Percentiles rank a stretch among this genome's conserved stretches.
Evolutionary conservation across 2,329 filamentous ascomycete species (phyloP).

Genomic region (Talaromyces sp.): DNA sequence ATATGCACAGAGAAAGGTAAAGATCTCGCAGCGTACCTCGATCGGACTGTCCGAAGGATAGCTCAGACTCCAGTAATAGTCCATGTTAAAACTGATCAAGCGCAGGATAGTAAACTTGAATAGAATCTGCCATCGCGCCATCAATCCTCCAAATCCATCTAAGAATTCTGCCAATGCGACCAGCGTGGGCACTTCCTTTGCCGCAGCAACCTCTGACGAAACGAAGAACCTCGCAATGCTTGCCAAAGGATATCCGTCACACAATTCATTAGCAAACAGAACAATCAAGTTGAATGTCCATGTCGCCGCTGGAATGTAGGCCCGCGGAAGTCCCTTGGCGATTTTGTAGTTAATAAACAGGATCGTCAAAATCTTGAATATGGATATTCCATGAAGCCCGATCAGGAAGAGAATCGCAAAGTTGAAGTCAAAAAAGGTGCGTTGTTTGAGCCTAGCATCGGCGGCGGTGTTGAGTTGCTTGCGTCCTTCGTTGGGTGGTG

Average conservation of each 20-base stretch:
- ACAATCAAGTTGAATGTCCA: constrained; percentile 88
- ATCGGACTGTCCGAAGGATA: constrained; percentile 64
- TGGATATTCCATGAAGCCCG: constrained; percentile 80
- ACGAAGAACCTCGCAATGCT: constrained; percentile 58
- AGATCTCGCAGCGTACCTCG: constrained; percentile 66
- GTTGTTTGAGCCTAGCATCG: constrained; percentile 62
- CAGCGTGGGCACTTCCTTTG: constrained; percentile 47
- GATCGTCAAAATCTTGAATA: constrained; percentile 77
- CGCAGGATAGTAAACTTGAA: constrained; percentile 95
- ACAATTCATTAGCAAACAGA: constrained; percentile 87
- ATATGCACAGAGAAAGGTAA: not conserved
- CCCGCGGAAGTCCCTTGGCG: constrained; percentile 67
- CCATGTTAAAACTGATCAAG: constrained; percentile 93
- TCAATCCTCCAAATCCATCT: constrained; percentile 78
- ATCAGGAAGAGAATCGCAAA: constrained; percentile 79
- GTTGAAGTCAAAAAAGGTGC: constrained; percentile 75
- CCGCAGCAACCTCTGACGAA: constrained; percentile 35
- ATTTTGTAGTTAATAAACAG: constrained; percentile 79
- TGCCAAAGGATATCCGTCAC: constrained; percentile 70
- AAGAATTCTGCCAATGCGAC: constrained; percentile 67
- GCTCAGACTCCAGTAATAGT: constrained; percentile 89
- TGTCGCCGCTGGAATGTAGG: constrained; percentile 70
- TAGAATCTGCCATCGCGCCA: constrained; percentile 89
- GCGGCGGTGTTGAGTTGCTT: constrained; percentile 37
- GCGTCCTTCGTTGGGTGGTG: constrained; percentile 1